Percentiles rank a stretch among this genome's conserved stretches.
Evolutionary conservation across 2,329 filamentous ascomycete species (phyloP).

Genomic region (Aspergillus fructus): DNA sequence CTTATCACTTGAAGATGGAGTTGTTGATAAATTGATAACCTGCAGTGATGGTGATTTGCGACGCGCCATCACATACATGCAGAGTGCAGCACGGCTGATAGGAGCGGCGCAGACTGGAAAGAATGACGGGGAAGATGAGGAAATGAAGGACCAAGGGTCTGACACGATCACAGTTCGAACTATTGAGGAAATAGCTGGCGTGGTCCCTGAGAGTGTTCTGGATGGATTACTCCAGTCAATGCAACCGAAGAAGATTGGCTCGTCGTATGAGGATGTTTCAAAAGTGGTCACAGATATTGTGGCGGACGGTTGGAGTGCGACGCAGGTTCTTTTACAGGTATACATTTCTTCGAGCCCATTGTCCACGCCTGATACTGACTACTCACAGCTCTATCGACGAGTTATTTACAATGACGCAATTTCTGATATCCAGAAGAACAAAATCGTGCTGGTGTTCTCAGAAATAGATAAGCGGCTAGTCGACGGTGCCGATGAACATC

Average conservation of each 20-base stretch:
- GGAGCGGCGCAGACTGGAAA: conserved; percentile 57
- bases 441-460: conserved; percentile 84
- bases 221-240: conserved; percentile 70
- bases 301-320: conserved; percentile 94
- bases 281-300: conserved; percentile 85
- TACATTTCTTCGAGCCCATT: conserved; percentile 21
- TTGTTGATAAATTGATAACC: conserved; percentile 77
- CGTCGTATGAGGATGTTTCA: conserved; percentile 71
- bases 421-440: conserved; percentile 82
- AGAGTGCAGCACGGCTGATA: conserved; percentile 87
- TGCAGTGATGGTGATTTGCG: conserved; percentile 92
- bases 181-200: conserved; percentile 93
- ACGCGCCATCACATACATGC: conserved; percentile 93
- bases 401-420: conserved; percentile 83
- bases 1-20: conserved; percentile 73
- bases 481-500: conserved; percentile 92
- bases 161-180: conserved; percentile 68
- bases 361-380: conserved; percentile 10
- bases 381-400: conserved; percentile 62
- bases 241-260: conserved; percentile 64
- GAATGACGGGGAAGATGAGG: conserved; percentile 54
- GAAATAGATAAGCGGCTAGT: conserved; percentile 92
- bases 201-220: conserved; percentile 77
- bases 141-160: conserved; percentile 57
- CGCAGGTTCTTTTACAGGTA: conserved; percentile 80